Evolutionary conservation across 176 grass and related monocot genomes (phyloP).

Genomic region (Oryza glaberrima): DNA sequence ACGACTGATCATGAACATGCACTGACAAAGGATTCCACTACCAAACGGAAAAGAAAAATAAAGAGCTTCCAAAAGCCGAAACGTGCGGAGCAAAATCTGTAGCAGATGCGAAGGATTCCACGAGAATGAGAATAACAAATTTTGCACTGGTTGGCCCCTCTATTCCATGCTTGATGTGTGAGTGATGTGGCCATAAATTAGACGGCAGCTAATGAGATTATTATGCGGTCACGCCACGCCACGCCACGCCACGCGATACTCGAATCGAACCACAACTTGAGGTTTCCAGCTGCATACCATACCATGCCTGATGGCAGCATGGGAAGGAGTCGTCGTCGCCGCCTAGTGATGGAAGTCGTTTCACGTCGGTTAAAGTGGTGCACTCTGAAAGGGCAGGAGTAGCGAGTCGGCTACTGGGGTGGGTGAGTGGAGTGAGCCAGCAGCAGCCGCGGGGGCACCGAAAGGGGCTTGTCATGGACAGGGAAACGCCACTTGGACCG

Average conservation of each 20-base stretch:
- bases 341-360: slow-evolving; percentile 18
- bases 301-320: too few relatives aligned
- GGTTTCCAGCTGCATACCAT: not conserved
- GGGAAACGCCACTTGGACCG: slow-evolving; percentile 28
- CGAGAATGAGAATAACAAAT: not conserved
- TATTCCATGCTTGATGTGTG: not conserved
- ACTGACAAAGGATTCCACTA: not conserved
- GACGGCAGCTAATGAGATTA: not conserved
- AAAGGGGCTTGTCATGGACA: slow-evolving; percentile 35
- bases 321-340: not conserved
- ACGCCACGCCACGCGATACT: not conserved
- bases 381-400: not conserved
- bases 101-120: not conserved
- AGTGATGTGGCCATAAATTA: not conserved
- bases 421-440: not conserved
- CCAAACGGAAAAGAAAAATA: not conserved
- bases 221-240: not conserved
- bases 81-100: not conserved
- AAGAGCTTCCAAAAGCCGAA: not conserved
- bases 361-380: slow-evolving; percentile 10
- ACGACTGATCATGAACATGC: not conserved
- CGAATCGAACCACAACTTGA: not conserved
- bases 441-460: not conserved
- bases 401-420: not conserved
- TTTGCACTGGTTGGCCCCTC: not conserved